Evolutionary conservation across 441 rosid genomes (phyloP), one percentile per base, ranked within the genome.

Genomic region (Eutrema salsugineum): DNA sequence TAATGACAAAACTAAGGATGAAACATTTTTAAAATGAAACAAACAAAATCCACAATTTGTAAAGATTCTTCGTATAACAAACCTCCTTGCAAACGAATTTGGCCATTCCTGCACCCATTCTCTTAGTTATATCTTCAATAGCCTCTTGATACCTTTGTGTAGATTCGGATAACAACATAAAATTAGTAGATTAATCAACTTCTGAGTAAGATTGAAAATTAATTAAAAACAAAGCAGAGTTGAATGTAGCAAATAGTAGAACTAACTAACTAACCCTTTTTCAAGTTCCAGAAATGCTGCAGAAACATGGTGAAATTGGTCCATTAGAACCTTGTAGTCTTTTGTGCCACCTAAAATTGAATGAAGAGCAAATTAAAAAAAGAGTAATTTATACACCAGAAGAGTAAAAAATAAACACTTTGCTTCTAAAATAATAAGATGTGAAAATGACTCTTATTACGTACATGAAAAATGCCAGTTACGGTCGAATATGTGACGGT

Each of bases 71-170:
- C 22, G 62, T 11, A 33, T 57, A 22, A 56, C 84, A 71, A 69
- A 88, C 97, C 96, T 91, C 96, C 72, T 87, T 82, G 88, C 86
- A 82, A 61, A 93, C 88, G 78, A 90, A 93, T 70, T 93, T 88
- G 63, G 93, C 96, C 97, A 93, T 93, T 76, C 97, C 97, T 46
- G 91, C 94, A 72, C 98, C 97, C 94, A 93, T 93, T 80, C 86
- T 84, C 73, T 70, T 80, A 51, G 98, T 91, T 38, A 85, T 85
- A 64, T 91, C 93, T 78, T 83, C 91, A 9, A 91, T 88, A 61
- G 88, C 90, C 54, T 84, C 86, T 77, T 86, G 92, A 70, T 69
- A 80, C 68, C 91, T 87, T 78, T 75, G 22, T 76, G 1, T 69
- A 61, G 20, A 57, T 40, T 19, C 40, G 8, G 11, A 2, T 2